Evolutionary conservation across 345 rosid genomes (phyloP), one percentile per base, ranked within the genome.

Genomic region (Populus davidiana): DNA sequence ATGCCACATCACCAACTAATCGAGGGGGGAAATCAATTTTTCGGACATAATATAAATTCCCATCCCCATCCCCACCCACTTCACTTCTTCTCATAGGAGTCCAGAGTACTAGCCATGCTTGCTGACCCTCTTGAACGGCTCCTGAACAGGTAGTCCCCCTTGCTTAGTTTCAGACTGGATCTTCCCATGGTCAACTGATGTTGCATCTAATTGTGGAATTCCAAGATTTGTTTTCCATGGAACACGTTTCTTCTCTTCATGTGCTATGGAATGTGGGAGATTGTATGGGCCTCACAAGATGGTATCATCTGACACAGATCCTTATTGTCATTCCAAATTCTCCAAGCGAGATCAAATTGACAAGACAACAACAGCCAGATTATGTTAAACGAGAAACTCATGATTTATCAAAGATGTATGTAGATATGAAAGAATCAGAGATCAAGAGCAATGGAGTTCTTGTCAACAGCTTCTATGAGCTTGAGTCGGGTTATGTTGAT

Each of bases 181-280:
- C 50, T 12, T 75, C 23, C 78, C 72, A 11, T 50, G 78, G 65
- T 33, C 72, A 1, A 43, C 50, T 4, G 25, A 67, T 12, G 11
- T 41, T n/a, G 72, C 72, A 5, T 31, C n/a, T 0, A 47, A 47
- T 38, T 74, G 39, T 27, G 43, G 43, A 6, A 74, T 64, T 18
- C 69, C 70, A 17, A 8, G 70, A 6, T 21, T 74, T 10, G 41
- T 64, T 18, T 74, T 74, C 27, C 69, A 74, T 43, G 70, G 62
- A 25, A 27, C 70, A 38, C 25, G 43, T 44, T 63, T 43, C 43
- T 64, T 74, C 70, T 27, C 77, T 44, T 36, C 43, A 17, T 20
- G 47, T 20, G 38, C 23, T 6, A 20, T 16, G 8, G 70, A 33
- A 29, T 20, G 2, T 67, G 23, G 36, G 43, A 67, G 25, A 1